Base-by-base conservation (phyloP, 495 filamentous ascomycete species). In the Daldinia vernicosa region DNA sequence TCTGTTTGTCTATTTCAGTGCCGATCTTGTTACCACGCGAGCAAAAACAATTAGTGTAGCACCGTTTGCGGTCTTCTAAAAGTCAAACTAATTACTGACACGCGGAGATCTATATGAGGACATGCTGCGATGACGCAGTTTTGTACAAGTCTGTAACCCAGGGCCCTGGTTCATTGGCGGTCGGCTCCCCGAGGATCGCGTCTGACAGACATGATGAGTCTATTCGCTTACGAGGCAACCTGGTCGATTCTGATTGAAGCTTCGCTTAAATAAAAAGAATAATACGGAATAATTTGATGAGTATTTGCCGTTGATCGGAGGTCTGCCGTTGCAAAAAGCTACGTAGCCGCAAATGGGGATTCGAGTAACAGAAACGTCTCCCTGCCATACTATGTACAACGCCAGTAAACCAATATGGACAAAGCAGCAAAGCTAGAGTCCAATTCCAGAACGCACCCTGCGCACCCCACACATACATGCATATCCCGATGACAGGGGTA, bases 391-490 rank as follows among this genome's bases (percentile, higher is more conserved):
- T 24, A 55, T 32, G 55, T 6, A n/a, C 52, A 17, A 56, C 26
- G 17, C 40, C 19, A 22, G 12, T 33, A 12, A 35, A 56, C 43
- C 43, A 60, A 43, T 54, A 57, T 37, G 40, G 45, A 60, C 55
- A 59, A 17, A 63, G 30, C 47, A 35, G 55, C 55, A 59, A 17
- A 63, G 30, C 47, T 39, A 56, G 56, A 68, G 65, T 61, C 65
- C 60, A 40, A 68, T 68, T 72, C 54, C 70, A 75, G 73, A 72
- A 70, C 40, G 14, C 33, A 60, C 66, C 60, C 67, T 66, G 60
- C 67, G 67, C 65, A 77, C 75, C 75, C 75, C 75, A 75, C 75
- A 77, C 50, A 61, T 35, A 58, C 60, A 60, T 77, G 72, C 75
- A 76, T 71, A 69, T 66, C 67, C 71, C 67, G 71, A 70, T 58